Base-by-base conservation (phyloP, 2,329 filamentous ascomycete genomes). In the Nemania sp. region DNA sequence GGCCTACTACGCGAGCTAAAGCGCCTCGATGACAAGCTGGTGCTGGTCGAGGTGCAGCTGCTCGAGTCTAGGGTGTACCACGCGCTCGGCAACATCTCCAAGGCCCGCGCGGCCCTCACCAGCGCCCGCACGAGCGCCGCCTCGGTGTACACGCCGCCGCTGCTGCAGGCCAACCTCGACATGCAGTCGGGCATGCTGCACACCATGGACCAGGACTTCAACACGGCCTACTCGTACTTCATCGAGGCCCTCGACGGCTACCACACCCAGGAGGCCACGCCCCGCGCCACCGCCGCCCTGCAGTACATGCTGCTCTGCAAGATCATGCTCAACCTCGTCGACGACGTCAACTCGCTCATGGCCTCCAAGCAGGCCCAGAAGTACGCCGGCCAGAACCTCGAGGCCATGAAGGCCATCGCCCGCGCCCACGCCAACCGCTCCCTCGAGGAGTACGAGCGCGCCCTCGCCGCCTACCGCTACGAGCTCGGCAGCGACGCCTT, bases 291-390 rank as follows among this genome's bases (percentile, higher is more conserved):
- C n/a, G 93, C 95, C 13, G 94, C 96, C 11, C 86, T 99, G 73
- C 96, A 99, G 85, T 99, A 99, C 86, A 99, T 99, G 96, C 89
- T 99, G 62, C 90, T 99, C 41, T 98, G 96, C 90, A 99, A 99
- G 86, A 96, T 99, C 81, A 99, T 99, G 97, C 88, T 99, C 75
- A 99, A 99, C 83, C 87, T 97, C 47, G 93, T 90, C 73, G 94
- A 98, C 84, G 97, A 99, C 80, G 95, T 99, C 80, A 97, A 95
- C 83, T 90, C 92, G 78, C 89, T 99, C 74, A 93, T 99, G 89
- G 89, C 92, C 32, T 97, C 93, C 62, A 99, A 99, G 87, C 94
- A 98, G 81, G 96, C 97, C 45, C 89, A 97, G 78, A 96, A 97
- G 82, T 98, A 99, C 79, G 94, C 94, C 35, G 94, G 95, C 75